Evolutionary conservation across 495 filamentous ascomycete genomes (phyloP), one percentile per base, ranked within the genome.

Genomic region (Lasiosphaeria ovina): DNA sequence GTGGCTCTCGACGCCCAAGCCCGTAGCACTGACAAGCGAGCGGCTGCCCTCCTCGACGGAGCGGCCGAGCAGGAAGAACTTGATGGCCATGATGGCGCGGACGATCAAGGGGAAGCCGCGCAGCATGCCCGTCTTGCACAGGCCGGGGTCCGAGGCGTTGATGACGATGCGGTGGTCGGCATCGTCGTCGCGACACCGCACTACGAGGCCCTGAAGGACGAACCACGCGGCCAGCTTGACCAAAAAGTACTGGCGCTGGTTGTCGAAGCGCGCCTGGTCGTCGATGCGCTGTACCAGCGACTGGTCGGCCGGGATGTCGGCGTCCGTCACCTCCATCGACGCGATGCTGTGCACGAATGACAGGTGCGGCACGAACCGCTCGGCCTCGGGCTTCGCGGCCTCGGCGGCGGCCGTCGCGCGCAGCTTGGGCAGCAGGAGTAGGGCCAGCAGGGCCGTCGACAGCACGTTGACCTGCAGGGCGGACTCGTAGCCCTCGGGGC

Each of bases 381-480:
- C 24, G 24, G 24, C 24, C 2, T 24, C 24, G 24, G 24, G 50
- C 17, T 44, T 45, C 11, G 12, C 16, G 0, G 58, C 54, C 4
- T 57, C 54, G 7, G 12, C 16, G 9, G 17, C 34, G 1, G 53
- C 36, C 5, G 58, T 57, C 24, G 24, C 34, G 5, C 55, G 50
- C 36, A 81, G 50, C 45, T 72, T 68, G 0, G 84, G 84, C 2
- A 89, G 73, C 24, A 89, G 66, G 0, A 86, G 68, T 16, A 85
- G 35, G 0, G 76, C 83, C 34, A 89, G 69, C 3, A 89, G 64
- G 9, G 77, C 72, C 0, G 84, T 87, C 3, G 81, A 82, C 3
- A 89, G 69, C 0, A 80, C 76, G 61, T 89, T 87, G 53, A 88
- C 81, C 64, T 86, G 82, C 10, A 88, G 16, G 0, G 72, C 74